phyloP scores from a whole-genome alignment of 495 filamentous ascomycete species.

The Rostrohypoxylon terebratum region DNA sequence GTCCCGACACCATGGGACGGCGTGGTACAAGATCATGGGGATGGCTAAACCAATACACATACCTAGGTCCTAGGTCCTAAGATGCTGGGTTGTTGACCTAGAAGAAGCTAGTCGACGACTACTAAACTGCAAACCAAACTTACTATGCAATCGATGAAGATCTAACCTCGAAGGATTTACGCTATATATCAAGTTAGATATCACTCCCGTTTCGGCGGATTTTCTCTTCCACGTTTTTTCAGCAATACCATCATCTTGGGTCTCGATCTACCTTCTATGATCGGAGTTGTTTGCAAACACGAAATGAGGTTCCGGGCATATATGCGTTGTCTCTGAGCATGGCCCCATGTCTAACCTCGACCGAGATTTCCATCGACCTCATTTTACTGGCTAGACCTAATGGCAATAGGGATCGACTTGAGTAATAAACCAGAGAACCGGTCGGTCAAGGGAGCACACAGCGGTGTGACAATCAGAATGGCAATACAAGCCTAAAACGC shows the following conservation, averaged over 20 bases:
- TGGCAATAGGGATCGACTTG: neutral
- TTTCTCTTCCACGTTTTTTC: neutral
- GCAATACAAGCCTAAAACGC: neutral
- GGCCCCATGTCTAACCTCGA: neutral
- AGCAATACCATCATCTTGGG: neutral
- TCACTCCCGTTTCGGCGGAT: neutral
- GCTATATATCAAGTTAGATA: neutral
- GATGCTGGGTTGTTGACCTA: neutral
- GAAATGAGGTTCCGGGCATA: neutral
- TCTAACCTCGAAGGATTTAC: neutral
- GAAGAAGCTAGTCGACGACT: neutral
- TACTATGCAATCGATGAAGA: neutral
- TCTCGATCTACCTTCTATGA: neutral
- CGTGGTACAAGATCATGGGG: neutral
- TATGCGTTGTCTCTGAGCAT: neutral
- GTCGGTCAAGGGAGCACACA: neutral
- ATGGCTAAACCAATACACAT: neutral
- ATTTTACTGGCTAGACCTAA: neutral
- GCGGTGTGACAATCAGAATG: neutral
- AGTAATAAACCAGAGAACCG: neutral
- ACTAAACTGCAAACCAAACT: neutral
- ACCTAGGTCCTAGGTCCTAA: too few relatives aligned
- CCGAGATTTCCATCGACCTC: neutral
- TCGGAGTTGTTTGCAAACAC: neutral
- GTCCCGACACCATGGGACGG: neutral